These are phyloP conservation scores for Parietaria judaica DNA, from an alignment of 306 rosid genomes.

Conservation along the genomic window DNA sequence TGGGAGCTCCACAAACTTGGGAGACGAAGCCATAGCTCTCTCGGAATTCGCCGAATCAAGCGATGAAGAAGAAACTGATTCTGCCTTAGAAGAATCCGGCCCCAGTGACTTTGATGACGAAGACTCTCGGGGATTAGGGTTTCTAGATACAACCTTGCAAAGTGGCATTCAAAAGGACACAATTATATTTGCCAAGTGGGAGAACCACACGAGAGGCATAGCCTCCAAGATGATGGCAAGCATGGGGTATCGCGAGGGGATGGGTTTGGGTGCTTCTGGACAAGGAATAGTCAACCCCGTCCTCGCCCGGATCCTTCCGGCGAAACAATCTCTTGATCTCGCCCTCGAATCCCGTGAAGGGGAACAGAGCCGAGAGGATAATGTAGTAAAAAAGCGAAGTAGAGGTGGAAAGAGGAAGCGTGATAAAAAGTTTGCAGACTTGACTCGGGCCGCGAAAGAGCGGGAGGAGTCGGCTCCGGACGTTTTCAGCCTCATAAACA, in stretches of 20 bases:
- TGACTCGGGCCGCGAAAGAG: constrained; percentile 52
- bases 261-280: constrained; percentile 82
- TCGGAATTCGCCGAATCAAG: constrained; percentile 58
- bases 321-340: constrained; percentile 81
- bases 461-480: constrained; percentile 50
- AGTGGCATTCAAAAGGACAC: constrained; percentile 83
- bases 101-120: constrained; percentile 57
- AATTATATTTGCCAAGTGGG: constrained; percentile 86
- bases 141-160: constrained; percentile 55
- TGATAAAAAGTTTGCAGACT: constrained; percentile 68
- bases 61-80: constrained; percentile 50
- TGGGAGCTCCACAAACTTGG: constrained; percentile 62
- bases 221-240: constrained; percentile 98
- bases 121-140: constrained; percentile 62
- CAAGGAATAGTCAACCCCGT: constrained; percentile 83
- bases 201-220: constrained; percentile 88
- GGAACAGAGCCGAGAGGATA: constrained; percentile 30
- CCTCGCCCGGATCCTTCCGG: constrained; percentile 67
- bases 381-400: constrained; percentile 57
- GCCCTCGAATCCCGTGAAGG: constrained; percentile 52
- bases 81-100: constrained; percentile 48
- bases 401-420: constrained; percentile 93
- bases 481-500: constrained; percentile 68
- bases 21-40: constrained; percentile 50
- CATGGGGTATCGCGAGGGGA: constrained; percentile 87